Conservation (phyloP, 2,329 filamentous ascomycete species). For the Fusarium sp. region DNA sequence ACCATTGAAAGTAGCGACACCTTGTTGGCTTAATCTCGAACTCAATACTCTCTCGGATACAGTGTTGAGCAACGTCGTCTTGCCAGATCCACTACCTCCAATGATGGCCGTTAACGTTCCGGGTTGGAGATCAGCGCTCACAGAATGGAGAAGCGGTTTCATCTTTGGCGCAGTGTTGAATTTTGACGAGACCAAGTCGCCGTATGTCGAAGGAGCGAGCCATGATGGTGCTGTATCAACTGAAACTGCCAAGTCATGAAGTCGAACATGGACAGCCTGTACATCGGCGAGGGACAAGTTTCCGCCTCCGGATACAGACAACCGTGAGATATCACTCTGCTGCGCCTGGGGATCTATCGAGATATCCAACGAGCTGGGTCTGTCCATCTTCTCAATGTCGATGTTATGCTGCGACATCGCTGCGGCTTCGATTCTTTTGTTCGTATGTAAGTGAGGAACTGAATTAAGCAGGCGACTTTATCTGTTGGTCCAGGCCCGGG, state of each 20-base stretch:
- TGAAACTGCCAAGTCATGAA: conserved; percentile 65
- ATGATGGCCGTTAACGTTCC: conserved; percentile 81
- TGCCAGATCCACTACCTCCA: conserved; percentile 78
- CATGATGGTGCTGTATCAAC: conserved; percentile 69
- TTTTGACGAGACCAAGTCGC: conserved; percentile 52
- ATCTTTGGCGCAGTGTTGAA: conserved; percentile 52
- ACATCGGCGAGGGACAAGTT: conserved; percentile 63
- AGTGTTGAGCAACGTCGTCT: conserved; percentile 77
- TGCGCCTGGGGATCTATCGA: conserved; percentile 39
- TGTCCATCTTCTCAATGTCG: conserved; percentile 50
- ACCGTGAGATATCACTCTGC: conserved; percentile 27
- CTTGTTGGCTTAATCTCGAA: conserved; percentile 61
- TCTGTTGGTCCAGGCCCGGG: conserved; percentile 28
- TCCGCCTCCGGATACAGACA: conserved; percentile 50
- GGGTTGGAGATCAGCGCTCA: conserved; percentile 71
- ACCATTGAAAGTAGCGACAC: conserved; percentile 71
- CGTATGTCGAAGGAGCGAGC: conserved; percentile 60
- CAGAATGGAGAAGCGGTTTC: conserved; percentile 69
- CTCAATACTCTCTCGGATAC: conserved; percentile 76
- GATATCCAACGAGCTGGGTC: conserved; percentile 49
- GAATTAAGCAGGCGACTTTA: neutral
- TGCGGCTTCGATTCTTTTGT: neutral
- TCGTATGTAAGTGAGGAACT: neutral
- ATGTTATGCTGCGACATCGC: conserved; percentile 28
- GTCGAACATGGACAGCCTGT: conserved; percentile 64